Conservation (phyloP, 176 grass and related monocot genomes). For the Secale cereale region DNA sequence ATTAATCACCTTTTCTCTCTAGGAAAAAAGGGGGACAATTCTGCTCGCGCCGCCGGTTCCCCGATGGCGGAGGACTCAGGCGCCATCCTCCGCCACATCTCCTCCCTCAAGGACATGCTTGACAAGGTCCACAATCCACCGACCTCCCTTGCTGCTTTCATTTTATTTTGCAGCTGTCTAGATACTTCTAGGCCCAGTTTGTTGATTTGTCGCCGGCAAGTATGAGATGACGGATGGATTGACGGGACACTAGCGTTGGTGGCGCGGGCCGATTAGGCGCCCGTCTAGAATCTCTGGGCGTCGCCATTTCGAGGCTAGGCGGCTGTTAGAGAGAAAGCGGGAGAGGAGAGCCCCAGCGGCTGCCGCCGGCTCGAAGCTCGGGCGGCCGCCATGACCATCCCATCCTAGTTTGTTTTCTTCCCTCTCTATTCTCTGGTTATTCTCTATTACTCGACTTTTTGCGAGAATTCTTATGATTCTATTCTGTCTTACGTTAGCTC, state of each 20-base stretch:
- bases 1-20: neutral
- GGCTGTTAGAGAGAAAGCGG: neutral
- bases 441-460: neutral
- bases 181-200: neutral
- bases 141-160: neutral
- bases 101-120: conserved; percentile 94
- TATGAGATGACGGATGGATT: neutral
- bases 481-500: no score
- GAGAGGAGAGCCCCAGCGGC: neutral
- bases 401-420: neutral
- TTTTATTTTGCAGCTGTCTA: neutral
- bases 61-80: conserved; percentile 67
- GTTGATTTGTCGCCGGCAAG: neutral
- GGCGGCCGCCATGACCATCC: neutral
- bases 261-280: neutral
- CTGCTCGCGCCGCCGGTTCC: neutral
- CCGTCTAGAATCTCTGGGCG: neutral
- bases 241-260: neutral
- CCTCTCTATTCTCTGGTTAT: neutral
- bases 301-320: neutral
- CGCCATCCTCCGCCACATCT: conserved; percentile 85
- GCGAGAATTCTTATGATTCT: neutral
- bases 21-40: neutral
- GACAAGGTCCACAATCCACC: conserved; percentile 51
- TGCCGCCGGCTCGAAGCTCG: neutral